Conservation (phyloP, 176 grass and related monocot species). For the Oryza rufipogon region DNA sequence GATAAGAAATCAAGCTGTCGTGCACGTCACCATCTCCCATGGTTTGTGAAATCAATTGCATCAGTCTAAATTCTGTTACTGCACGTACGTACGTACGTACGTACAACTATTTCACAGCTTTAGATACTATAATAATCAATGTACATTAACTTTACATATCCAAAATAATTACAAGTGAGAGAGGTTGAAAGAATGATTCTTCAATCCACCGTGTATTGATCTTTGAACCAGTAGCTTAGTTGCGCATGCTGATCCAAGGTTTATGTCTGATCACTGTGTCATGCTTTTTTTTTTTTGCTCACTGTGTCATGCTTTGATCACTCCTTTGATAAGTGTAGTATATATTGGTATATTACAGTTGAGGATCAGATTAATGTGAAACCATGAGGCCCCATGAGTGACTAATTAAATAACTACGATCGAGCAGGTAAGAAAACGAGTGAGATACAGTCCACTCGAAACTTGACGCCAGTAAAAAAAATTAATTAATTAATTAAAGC, state of each 20-base stretch:
- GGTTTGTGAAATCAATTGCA: not conserved
- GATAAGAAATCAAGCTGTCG: not conserved
- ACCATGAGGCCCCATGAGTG: conserved; percentile 18
- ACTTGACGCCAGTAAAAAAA: too few species aligned
- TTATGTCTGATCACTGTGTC: not conserved
- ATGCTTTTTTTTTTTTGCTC: not conserved
- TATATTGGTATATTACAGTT: too few species aligned
- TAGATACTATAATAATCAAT: not conserved
- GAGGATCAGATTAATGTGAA: conserved; percentile 25
- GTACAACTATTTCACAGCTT: not conserved
- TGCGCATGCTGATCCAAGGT: too few species aligned
- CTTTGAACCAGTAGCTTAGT: not conserved
- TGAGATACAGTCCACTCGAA: not conserved
- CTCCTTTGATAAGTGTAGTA: too few species aligned
- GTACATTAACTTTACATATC: too few species aligned
- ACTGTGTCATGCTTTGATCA: not conserved
- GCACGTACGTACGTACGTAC: not conserved
- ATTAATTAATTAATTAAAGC: not conserved
- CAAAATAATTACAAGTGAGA: too few species aligned
- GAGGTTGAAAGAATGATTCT: not conserved
- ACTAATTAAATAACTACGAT: not conserved
- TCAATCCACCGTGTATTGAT: not conserved
- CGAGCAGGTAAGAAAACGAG: not conserved
- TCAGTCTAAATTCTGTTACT: not conserved
- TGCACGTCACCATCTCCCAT: not conserved